Base-by-base conservation (phyloP, 2,329 filamentous ascomycete species). In the Parastagonospora nodorum region DNA sequence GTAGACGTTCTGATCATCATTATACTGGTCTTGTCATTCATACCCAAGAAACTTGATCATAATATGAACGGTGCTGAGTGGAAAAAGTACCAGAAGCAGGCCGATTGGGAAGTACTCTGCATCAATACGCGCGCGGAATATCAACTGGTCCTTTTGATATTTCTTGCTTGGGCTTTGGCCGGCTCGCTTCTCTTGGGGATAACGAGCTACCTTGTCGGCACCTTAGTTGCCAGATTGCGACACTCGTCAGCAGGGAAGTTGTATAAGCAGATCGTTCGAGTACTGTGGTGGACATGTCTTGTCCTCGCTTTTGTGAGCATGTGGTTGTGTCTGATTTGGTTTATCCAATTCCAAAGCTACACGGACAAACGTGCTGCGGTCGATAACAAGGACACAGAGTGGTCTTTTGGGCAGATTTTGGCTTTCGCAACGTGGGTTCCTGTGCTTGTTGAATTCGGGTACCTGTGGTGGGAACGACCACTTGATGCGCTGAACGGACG, bases 331-430 rank as follows among this genome's bases (percentile, higher is more conserved):
- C 10, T 50, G 1, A 33, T 15, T n/a, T 39, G 41, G 42, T 39
- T 50, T n/a, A 35, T 45, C 8, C 14, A 40, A 11, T 35, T 45
- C 15, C 24, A 15, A 12, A 6, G 14, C 4, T 12, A 11, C 4
- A 32, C 30, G 16, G 2, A 11, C 9, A 30, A 14, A 4, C 6
- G 8, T 12, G 42, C 27, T 33, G 16, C 41, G 27, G 16, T 10
- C 3, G 8, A 11, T 12, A 45, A 35, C 29, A 40, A 29, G 8
- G 45, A 48, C 16, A 28, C 15, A 2, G 33, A 45, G 19, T 50
- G 41, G 40, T 38, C 48, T 9, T 50, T 50, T 29, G 48, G 48
- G 12, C 42, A 50, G 42, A n/a, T 50, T 12, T 29, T 50, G 9
- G 48, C 48, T 7, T 16, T 50, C 8, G 28, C 42, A 5, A 50